Base-by-base conservation (phyloP, 768 basidiomycete genomes). In the Suillus occidentalis region DNA sequence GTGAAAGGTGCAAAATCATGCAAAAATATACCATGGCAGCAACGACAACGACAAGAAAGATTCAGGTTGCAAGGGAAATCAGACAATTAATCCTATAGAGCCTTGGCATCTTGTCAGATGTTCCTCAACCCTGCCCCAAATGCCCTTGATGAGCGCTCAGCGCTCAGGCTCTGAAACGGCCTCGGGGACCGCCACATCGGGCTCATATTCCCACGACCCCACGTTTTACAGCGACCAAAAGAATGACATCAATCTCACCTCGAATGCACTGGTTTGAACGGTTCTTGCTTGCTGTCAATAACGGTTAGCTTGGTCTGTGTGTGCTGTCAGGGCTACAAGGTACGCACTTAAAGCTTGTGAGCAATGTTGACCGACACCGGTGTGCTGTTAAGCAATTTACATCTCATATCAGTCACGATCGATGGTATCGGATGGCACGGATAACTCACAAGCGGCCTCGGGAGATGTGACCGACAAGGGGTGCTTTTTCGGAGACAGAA, bases 141-240 rank as follows among this genome's bases (percentile, higher is more conserved):
- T 25, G 52, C 61, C 60, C 43, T 56, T 13, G 52, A 25, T 36
- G 36, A 64, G 55, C 65, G 52, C 34, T 53, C 49, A 42, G 37
- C 65, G 52, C 34, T 53, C 49, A 42, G 37, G 39, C 34, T 57
- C 49, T 60, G 37, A 8, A 69, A 55, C 39, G 10, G 2, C 31
- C 50, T 43, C 50, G 7, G 50, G 47, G 13, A 39, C 31, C 31
- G 31, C 31, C 31, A 31, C 31, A 31, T 36, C 43, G 42, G 63
- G 67, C 64, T 63, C 60, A 18, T 6, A 64, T 73, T 80, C 78
- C 70, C 78, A 79, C 78, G 78, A 69, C 72, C 72, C 79, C 78
- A 79, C 79, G 78, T 79, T 80, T 78, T 72, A 69, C 79, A 71
- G 68, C 65, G 78, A 72, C 71, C 60, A 76, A 63, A 65, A 62